Evolutionary conservation across 2,329 filamentous ascomycete genomes (phyloP), one percentile per base, ranked within the genome.

Genomic region (Cryphonectria carpinicola): DNA sequence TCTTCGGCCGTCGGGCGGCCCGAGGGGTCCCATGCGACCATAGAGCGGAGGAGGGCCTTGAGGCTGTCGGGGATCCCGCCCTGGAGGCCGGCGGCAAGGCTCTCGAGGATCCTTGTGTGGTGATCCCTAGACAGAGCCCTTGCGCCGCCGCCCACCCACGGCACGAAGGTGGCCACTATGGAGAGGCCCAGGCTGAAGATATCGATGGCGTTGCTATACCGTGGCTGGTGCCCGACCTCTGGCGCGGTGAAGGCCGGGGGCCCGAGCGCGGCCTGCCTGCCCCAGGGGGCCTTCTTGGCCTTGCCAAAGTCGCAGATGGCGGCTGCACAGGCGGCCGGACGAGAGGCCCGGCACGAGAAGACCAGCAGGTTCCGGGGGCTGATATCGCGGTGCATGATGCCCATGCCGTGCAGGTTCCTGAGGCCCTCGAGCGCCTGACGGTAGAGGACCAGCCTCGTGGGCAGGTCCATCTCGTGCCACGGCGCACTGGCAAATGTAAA

Each of bases 11-110:
- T 58, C 11, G 64, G 64, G 11, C 64, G 64, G 13, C 56, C 46
- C 10, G 64, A 25, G 28, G 64, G 46, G 10, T 66, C 46, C 64
- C 64, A 66, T n/a, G 49, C 64, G n/a, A 66, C 25, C 64, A 66
- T 66, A 39, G 64, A 54, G 32, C 64, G 43, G 28, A 66, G 46
- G 49, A 66, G 28, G 28, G 64, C 49, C 17, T 7, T 28, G 19
- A 66, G 64, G 32, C 46, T 49, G 22, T 41, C 46, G 8, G 64
- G 46, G 28, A 66, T 66, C 32, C 61, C 11, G 22, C 39, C n/a
- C 37, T 64, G 61, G 37, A 64, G 61, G 39, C 61, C n/a, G n/a
- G 35, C 63, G 13, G 35, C 46, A n/a, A 65, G 63, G 41, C 52
- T 43, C 46, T 28, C 63, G 22, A 65, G 63, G 63, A 46, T n/a